phyloP scores from a whole-genome alignment of 2,329 filamentous ascomycete species.

The Hymenoscyphus fraxineus region DNA sequence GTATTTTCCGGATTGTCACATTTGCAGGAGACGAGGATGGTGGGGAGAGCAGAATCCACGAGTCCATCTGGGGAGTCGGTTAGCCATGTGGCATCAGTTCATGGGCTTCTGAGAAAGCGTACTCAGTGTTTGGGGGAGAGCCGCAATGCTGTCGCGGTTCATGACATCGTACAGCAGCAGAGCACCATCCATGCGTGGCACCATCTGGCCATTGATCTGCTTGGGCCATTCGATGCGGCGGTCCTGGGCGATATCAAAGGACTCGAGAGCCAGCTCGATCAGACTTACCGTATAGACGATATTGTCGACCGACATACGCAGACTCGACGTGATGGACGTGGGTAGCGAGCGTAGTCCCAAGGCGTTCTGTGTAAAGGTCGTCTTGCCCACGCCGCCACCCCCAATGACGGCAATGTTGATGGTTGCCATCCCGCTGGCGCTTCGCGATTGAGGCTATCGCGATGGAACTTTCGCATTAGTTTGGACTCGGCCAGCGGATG shows the following conservation, averaged over 20 bases:
- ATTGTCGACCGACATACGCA: slow-evolving; percentile 57
- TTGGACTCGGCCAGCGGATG: not conserved
- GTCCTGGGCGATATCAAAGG: slow-evolving; percentile 56
- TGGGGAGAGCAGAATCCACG: slow-evolving; percentile 68
- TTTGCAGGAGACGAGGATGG: slow-evolving; percentile 82
- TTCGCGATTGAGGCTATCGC: slow-evolving; percentile 30
- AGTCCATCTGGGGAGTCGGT: slow-evolving; percentile 59
- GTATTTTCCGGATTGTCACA: slow-evolving; percentile 72
- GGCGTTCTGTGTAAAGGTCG: slow-evolving; percentile 62
- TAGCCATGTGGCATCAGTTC: slow-evolving; percentile 11
- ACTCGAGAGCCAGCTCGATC: slow-evolving; percentile 63
- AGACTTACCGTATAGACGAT: slow-evolving; percentile 56
- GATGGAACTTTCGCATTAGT: slow-evolving; percentile 18
- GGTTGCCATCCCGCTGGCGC: slow-evolving; percentile 39
- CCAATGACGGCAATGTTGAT: slow-evolving; percentile 66
- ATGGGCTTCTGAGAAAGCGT: slow-evolving; percentile 42
- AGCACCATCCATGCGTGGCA: slow-evolving; percentile 77
- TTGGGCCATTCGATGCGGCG: slow-evolving; percentile 64
- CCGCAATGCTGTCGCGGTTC: slow-evolving; percentile 68
- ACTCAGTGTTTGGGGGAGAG: slow-evolving; percentile 76
- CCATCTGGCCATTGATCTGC: slow-evolving; percentile 64
- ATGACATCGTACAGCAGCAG: slow-evolving; percentile 86
- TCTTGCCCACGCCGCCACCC: slow-evolving; percentile 63
- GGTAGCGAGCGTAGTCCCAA: slow-evolving; percentile 53
- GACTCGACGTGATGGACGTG: slow-evolving; percentile 51